These are phyloP conservation scores for Claviceps sp. DNA, from an alignment of 2,329 filamentous ascomycete genomes.

Conservation along the genomic window DNA sequence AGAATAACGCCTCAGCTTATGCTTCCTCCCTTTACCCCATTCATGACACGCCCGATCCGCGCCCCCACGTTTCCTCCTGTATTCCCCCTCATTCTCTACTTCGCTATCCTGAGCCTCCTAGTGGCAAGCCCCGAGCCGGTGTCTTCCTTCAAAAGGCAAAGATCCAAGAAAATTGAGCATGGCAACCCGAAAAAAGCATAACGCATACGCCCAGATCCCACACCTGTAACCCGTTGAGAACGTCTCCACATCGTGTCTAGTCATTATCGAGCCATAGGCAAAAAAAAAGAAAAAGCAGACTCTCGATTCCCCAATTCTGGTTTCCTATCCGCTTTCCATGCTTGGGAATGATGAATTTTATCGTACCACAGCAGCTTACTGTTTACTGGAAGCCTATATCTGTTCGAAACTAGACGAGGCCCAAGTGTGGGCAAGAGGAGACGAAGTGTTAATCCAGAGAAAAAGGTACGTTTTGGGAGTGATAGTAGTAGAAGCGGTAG, in stretches of 20 bases:
- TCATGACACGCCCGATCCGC: background rate
- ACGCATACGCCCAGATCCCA: background rate
- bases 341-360: background rate
- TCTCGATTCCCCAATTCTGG: background rate
- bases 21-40: background rate
- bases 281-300: background rate
- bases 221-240: background rate
- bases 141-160: constrained; percentile 4
- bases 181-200: background rate
- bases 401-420: background rate
- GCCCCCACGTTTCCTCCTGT: background rate
- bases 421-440: background rate
- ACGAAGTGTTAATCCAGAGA: background rate
- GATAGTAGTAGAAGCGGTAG: too few relatives aligned
- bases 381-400: background rate
- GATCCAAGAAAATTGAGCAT: constrained; percentile 6
- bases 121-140: background rate
- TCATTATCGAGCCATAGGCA: background rate
- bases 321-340: background rate
- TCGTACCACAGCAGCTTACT: background rate
- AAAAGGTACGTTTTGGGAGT: too few relatives aligned
- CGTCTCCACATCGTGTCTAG: constrained; percentile 1
- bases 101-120: background rate
- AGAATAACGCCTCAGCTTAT: constrained; percentile 9
- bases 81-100: background rate